Conservation (phyloP, 2,329 filamentous ascomycete species). For the Elsinoe australis region DNA sequence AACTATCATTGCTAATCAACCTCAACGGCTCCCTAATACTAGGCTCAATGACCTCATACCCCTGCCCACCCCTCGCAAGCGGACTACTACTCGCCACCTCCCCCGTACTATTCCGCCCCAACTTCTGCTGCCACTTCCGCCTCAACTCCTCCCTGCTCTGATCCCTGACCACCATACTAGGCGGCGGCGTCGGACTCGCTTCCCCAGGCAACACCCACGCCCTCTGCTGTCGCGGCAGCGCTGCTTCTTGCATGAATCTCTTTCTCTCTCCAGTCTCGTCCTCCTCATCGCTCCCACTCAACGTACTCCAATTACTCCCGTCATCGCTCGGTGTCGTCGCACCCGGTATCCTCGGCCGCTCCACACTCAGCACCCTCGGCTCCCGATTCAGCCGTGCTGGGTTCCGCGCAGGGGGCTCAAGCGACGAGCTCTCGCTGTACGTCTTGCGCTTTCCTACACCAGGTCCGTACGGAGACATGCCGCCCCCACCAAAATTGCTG, state of each 20-base stretch:
- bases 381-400: slow-evolving; percentile 23
- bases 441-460: slow-evolving; percentile 16
- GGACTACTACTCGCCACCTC: slow-evolving; percentile 9
- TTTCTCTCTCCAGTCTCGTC: slow-evolving; percentile 23
- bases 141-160: slow-evolving; percentile 19
- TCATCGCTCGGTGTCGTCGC: slow-evolving; percentile 22
- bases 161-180: slow-evolving; percentile 19
- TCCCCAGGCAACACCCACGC: slow-evolving; percentile 29
- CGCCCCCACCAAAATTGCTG: too few relatives aligned
- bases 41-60: slow-evolving; percentile 6
- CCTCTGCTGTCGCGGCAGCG: slow-evolving; percentile 27
- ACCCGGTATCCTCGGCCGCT: slow-evolving; percentile 22
- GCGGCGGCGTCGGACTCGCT: slow-evolving; percentile 31
- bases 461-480: too few relatives aligned
- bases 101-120: slow-evolving; percentile 16
- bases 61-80: neutral
- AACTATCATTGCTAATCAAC: neutral
- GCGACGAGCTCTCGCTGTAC: slow-evolving; percentile 27
- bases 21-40: slow-evolving; percentile 1
- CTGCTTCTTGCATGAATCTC: slow-evolving; percentile 21
- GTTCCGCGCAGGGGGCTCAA: slow-evolving; percentile 26
- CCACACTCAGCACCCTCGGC: neutral
- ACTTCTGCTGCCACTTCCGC: slow-evolving; percentile 20
- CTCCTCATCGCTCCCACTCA: slow-evolving; percentile 24
- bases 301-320: neutral